A percentile compares a stretch with the other conserved stretches of the same genome.
phyloP scores from a whole-genome alignment of 805 yeast species.

The Zygoascus flipseniorum region DNA sequence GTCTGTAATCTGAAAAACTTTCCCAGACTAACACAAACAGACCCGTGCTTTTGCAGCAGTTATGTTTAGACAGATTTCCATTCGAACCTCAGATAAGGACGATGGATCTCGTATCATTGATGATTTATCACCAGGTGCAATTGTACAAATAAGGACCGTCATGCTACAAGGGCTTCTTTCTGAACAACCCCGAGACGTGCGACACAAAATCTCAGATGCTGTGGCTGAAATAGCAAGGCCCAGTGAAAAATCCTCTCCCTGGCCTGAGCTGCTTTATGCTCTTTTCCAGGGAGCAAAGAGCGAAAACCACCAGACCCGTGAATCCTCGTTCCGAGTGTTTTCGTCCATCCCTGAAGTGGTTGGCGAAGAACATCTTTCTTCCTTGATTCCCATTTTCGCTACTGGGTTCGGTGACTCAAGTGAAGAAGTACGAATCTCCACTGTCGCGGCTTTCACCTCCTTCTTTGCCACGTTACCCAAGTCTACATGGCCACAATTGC shows the following conservation, averaged over 20 bases:
- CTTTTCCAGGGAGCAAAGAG: slow-evolving; percentile 56
- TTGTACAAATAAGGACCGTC: slow-evolving; percentile 52
- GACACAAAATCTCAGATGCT: slow-evolving; percentile 91
- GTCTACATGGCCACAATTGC: slow-evolving; percentile 64
- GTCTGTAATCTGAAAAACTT: not conserved
- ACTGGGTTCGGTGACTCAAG: slow-evolving; percentile 70
- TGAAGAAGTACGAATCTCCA: slow-evolving; percentile 83
- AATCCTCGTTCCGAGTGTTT: slow-evolving; percentile 83
- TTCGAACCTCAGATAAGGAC: slow-evolving; percentile 33
- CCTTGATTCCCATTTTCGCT: slow-evolving; percentile 59
- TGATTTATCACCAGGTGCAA: slow-evolving; percentile 48
- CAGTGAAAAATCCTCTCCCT: slow-evolving; percentile 32
- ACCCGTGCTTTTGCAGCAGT: slow-evolving; percentile 70
- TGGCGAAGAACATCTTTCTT: slow-evolving; percentile 45
- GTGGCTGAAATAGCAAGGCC: slow-evolving; percentile 82
- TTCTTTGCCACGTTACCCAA: slow-evolving; percentile 79
- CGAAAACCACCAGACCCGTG: slow-evolving; percentile 62
- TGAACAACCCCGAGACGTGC: slow-evolving; percentile 60
- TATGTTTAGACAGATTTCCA: slow-evolving; percentile 72
- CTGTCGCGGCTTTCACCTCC: slow-evolving; percentile 87
- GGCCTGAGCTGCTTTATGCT: slow-evolving; percentile 78
- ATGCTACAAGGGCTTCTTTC: slow-evolving; percentile 64
- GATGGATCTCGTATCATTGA: slow-evolving; percentile 72
- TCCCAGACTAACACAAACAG: slow-evolving; percentile 8
- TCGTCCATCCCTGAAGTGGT: slow-evolving; percentile 76